Conservation (phyloP, 2,329 filamentous ascomycete species). For the Microdochium paspali region DNA sequence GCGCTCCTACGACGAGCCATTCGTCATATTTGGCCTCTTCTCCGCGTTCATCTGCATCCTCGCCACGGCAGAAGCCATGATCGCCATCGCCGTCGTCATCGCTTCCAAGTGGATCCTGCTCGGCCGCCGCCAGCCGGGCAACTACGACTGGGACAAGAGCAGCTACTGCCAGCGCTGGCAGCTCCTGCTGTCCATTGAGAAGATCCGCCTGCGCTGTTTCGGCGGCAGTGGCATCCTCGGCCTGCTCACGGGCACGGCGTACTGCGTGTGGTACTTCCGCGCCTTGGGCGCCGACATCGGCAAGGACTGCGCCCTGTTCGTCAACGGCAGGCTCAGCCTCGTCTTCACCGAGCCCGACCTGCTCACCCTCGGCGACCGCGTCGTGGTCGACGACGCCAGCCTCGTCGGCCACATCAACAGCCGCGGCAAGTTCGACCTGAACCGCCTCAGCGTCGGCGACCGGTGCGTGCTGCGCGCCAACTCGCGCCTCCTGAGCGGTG, state of each 20-base stretch:
- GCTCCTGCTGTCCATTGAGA: slow-evolving; percentile 40
- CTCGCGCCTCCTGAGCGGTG: slow-evolving; percentile 41
- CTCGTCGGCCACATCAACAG: slow-evolving; percentile 48
- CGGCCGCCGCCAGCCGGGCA: slow-evolving; percentile 38
- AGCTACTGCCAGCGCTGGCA: slow-evolving; percentile 51
- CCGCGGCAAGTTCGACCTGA: slow-evolving; percentile 45
- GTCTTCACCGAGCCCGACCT: slow-evolving; percentile 50
- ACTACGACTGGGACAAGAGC: slow-evolving; percentile 48
- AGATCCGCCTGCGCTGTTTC: slow-evolving; percentile 38
- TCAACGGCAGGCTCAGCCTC: slow-evolving; percentile 39
- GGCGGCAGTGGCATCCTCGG: slow-evolving; percentile 39
- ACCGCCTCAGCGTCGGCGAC: slow-evolving; percentile 37
- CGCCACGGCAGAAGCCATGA: slow-evolving; percentile 28
- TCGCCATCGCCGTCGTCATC: slow-evolving; percentile 33
- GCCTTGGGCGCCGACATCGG: slow-evolving; percentile 43
- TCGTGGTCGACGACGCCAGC: slow-evolving; percentile 44
- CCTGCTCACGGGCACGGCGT: slow-evolving; percentile 43
- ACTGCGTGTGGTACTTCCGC: slow-evolving; percentile 42
- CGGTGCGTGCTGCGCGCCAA: slow-evolving; percentile 42
- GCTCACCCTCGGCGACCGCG: slow-evolving; percentile 40
- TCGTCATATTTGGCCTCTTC: slow-evolving; percentile 30
- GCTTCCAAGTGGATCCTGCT: slow-evolving; percentile 41
- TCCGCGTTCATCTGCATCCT: slow-evolving; percentile 29
- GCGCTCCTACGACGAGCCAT: slow-evolving; percentile 16
- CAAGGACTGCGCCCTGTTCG: slow-evolving; percentile 43